Base-by-base conservation (phyloP, 768 basidiomycete genomes). In the Suillus subalutaceus region DNA sequence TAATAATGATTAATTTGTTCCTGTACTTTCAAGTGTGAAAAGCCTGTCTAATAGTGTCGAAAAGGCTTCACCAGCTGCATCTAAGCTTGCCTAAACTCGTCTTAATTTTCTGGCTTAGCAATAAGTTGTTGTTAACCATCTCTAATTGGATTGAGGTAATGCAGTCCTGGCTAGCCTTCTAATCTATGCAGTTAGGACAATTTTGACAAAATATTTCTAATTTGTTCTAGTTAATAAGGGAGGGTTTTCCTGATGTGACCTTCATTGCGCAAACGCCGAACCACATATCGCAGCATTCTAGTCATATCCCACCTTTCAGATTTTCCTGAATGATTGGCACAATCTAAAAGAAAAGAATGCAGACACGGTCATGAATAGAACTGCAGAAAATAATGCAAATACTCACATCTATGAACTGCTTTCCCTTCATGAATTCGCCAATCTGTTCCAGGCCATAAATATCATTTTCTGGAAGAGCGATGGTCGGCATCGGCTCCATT, bases 401-500 rank as follows among this genome's bases (percentile, higher is more conserved):
- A 32, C 52, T 53, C 52, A 18, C 52, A 32, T 32, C 16, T 53
- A 53, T 18, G 30, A 30, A 18, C 16, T n/a, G 4, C 3, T 16
- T 57, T 23, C 37, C 37, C n/a, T 57, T 38, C 56, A 57, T 53
- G 52, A n/a, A 57, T 3, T 38, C 37, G n/a, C 7, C 37, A 8
- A 57, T 57, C 35, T 37, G 57, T 58, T 7, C 23, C 15, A 26
- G 23, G 38, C 23, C 57, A n/a, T 40, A 18, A 16, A 58, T 2
- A 58, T 58, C 37, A 16, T 59, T 59, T 40, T 59, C 57, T 9
- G 38, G 57, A 59, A 40, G 57, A 18, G 57, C 7, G 23, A 59
- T 41, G 26, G 26, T 41, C 58, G 40, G 40, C 16, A 26, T 30
- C 30, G 58, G 16, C 16, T 41, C 23, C 16, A 59, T 2, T 41